Conservation (phyloP, 805 yeast species). For the Candida nitratophila region DNA sequence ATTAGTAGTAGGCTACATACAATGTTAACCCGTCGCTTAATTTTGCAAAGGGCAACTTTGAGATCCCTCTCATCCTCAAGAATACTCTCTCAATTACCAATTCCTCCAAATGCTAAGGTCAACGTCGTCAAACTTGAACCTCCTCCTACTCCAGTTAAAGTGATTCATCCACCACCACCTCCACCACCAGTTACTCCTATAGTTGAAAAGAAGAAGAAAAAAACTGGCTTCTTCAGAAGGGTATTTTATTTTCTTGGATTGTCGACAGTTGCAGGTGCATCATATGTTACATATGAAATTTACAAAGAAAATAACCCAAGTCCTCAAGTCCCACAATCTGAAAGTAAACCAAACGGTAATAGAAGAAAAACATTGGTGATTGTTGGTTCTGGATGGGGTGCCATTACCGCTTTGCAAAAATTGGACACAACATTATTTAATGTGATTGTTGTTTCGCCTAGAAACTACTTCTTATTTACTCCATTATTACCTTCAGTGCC, state of each 20-base stretch:
- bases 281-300: conserved; percentile 53
- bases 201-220: conserved; percentile 4
- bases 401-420: conserved; percentile 73
- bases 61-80: no score
- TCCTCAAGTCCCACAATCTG: conserved; percentile 50
- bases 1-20: no score
- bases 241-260: conserved; percentile 43
- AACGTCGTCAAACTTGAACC: no score
- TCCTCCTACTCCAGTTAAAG: no score
- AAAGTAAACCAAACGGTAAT: conserved; percentile 39
- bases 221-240: conserved; percentile 25
- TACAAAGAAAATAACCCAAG: conserved; percentile 56
- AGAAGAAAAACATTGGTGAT: conserved; percentile 65
- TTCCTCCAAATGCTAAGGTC: no score
- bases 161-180: no score
- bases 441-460: conserved; percentile 83
- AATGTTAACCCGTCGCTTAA: no score
- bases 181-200: no score
- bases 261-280: conserved; percentile 42
- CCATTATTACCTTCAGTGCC: conserved; percentile 94
- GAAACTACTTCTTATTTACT: conserved; percentile 91
- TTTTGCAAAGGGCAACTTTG: no score
- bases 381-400: conserved; percentile 92
- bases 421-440: conserved; percentile 82
- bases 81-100: no score